phyloP scores from a whole-genome alignment of 257 asterid species.

The Eucommia ulmoides region DNA sequence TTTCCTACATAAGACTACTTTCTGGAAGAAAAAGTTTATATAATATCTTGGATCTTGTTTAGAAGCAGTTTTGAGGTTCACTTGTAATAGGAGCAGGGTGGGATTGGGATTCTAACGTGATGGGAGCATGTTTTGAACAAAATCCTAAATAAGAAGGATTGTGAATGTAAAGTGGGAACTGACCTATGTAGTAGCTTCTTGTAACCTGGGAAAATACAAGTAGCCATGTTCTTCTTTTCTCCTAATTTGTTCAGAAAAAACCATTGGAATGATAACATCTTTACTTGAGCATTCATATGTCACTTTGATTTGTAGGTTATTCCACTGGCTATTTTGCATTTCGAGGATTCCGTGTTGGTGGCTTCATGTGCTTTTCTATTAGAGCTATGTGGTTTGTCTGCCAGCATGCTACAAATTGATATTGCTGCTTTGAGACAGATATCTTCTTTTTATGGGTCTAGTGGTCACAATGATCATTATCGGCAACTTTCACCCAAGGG shows the following conservation, averaged over 20 bases:
- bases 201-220: too few species aligned
- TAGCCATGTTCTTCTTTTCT: too few species aligned
- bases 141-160: too few species aligned
- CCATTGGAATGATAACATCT: neutral
- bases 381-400: conserved; percentile 81
- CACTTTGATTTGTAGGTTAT: conserved; percentile 46
- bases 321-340: conserved; percentile 90
- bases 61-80: too few species aligned
- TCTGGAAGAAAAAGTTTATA: too few species aligned
- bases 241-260: neutral
- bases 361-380: conserved; percentile 85
- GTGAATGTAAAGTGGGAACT: too few species aligned
- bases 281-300: neutral
- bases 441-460: conserved; percentile 67
- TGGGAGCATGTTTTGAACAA: too few species aligned
- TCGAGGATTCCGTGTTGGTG: conserved; percentile 72
- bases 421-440: conserved; percentile 92
- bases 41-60: too few species aligned
- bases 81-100: too few species aligned
- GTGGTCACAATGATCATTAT: conserved; percentile 32
- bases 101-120: too few species aligned
- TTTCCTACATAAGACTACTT: too few species aligned
- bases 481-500: conserved; percentile 41
- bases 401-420: conserved; percentile 61
- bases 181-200: too few species aligned